Conservation (phyloP, 228 moss, liverwort and hornwort species). For the Sphagnum fallax region DNA sequence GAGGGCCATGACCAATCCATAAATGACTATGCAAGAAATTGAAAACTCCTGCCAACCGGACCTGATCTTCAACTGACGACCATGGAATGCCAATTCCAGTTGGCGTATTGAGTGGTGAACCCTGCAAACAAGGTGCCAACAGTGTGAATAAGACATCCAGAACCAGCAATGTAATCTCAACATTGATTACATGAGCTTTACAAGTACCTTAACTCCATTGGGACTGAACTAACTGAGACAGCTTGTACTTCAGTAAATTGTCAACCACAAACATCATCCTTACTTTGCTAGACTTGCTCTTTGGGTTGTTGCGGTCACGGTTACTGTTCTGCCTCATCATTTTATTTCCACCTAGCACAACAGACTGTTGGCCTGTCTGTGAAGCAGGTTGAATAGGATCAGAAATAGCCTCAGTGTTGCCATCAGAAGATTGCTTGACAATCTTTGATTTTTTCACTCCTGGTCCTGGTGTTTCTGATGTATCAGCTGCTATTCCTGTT, state of each 20-base stretch:
- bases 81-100: conserved; percentile 74
- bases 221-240: not conserved
- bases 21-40: not conserved
- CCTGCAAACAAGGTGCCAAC: not conserved
- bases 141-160: not conserved
- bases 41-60: conserved; percentile 9
- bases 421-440: conserved; percentile 49
- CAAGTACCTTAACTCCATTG: not conserved
- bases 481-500: conserved; percentile 54
- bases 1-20: not conserved
- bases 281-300: conserved; percentile 63
- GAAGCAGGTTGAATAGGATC: conserved; percentile 16
- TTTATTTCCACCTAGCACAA: conserved; percentile 35
- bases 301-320: conserved; percentile 58
- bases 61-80: conserved; percentile 80
- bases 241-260: not conserved
- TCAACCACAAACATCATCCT: conserved; percentile 1
- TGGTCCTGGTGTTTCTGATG: conserved; percentile 53
- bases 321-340: conserved; percentile 64
- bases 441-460: conserved; percentile 67
- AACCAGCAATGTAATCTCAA: too few species aligned
- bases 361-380: conserved; percentile 24
- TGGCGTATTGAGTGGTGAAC: conserved; percentile 11
- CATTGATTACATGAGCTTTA: not conserved
- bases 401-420: conserved; percentile 34